Evolutionary conservation across 345 rosid genomes (phyloP).

Genomic region (Eutrema heterophyllum): DNA sequence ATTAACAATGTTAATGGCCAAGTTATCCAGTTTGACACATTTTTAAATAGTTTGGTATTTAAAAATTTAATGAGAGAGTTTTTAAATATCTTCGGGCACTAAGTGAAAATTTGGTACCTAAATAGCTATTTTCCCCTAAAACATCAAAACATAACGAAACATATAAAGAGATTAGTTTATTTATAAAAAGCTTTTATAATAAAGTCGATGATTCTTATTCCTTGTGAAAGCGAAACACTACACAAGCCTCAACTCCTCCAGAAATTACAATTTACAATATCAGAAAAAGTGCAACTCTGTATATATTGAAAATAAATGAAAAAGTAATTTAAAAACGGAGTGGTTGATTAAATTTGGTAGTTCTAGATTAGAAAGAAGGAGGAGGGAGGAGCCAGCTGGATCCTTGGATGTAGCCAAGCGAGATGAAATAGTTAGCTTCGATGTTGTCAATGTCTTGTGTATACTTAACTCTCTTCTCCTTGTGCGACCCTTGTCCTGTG

Average conservation of each 20-base stretch:
- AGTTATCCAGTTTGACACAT: too few relatives aligned
- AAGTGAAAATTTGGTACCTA: not conserved
- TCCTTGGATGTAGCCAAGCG: constrained; percentile 43
- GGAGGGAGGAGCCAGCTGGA: constrained; percentile 68
- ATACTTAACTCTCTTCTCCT: constrained; percentile 25
- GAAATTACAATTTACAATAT: not conserved
- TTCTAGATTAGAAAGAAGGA: constrained; percentile 26
- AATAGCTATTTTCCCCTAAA: not conserved
- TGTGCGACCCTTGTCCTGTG: constrained; percentile 40
- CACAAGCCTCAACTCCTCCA: constrained; percentile 1
- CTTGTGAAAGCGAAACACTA: not conserved
- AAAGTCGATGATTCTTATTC: not conserved
- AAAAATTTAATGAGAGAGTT: too few relatives aligned
- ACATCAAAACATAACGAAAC: not conserved
- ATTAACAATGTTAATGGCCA: too few relatives aligned
- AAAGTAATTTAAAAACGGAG: not conserved
- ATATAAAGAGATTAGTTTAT: not conserved
- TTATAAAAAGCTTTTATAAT: not conserved
- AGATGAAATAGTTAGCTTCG: constrained; percentile 34
- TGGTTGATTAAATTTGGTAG: not conserved
- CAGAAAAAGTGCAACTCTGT: not conserved
- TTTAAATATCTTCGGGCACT: too few relatives aligned
- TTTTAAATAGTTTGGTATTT: too few relatives aligned
- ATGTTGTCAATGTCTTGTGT: constrained; percentile 31
- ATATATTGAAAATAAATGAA: not conserved